Conservation (phyloP, 129 eudicot genomes). For the Oenanthe sinensis region DNA sequence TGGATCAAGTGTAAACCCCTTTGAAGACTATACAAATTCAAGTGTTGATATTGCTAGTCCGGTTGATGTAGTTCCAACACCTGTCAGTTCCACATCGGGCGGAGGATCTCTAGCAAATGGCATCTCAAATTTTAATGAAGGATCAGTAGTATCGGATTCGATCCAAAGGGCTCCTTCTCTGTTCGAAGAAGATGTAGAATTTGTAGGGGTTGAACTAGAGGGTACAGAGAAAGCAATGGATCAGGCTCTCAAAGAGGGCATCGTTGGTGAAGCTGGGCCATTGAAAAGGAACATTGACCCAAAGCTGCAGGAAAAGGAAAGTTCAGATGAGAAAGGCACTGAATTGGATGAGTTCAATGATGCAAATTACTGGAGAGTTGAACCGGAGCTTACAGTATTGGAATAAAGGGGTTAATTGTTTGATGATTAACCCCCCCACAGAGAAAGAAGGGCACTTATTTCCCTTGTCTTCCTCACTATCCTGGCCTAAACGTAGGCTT, state of each 20-base stretch:
- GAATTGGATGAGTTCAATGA: slow-evolving; percentile 62
- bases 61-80: slow-evolving; percentile 17
- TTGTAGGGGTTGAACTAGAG: slow-evolving; percentile 79
- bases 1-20: slow-evolving; percentile 66
- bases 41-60: slow-evolving; percentile 10
- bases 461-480: neutral
- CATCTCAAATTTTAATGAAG: slow-evolving; percentile 20
- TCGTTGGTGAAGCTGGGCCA: slow-evolving; percentile 79
- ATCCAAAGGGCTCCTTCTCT: slow-evolving; percentile 44
- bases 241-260: slow-evolving; percentile 73
- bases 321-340: slow-evolving; percentile 33
- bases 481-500: neutral
- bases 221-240: slow-evolving; percentile 83
- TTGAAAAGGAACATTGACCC: slow-evolving; percentile 36
- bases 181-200: slow-evolving; percentile 95
- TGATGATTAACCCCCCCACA: neutral
- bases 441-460: neutral
- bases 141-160: slow-evolving; percentile 21
- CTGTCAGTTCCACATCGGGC: slow-evolving; percentile 20
- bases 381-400: slow-evolving; percentile 57
- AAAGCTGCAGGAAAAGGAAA: slow-evolving; percentile 28
- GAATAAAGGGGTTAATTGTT: slow-evolving; percentile 29
- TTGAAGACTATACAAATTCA: slow-evolving; percentile 29
- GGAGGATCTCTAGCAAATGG: slow-evolving; percentile 57
- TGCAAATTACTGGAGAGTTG: slow-evolving; percentile 75